Evolutionary conservation across 2,329 filamentous ascomycete genomes (phyloP), one percentile per base, ranked within the genome.

Genomic region (Esteya vermicola): DNA sequence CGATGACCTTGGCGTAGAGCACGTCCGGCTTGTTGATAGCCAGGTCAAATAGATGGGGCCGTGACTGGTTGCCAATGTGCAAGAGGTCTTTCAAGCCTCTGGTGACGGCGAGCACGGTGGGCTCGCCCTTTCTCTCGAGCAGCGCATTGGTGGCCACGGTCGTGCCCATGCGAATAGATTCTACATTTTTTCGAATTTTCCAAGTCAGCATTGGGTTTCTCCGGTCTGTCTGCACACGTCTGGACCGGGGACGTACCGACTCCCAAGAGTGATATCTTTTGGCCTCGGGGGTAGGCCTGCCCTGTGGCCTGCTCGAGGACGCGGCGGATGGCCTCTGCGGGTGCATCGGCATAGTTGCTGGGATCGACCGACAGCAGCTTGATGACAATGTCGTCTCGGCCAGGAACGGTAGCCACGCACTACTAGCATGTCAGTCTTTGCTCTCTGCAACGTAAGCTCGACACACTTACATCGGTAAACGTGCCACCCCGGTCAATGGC

Each of bases 101-200:
- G 1, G 84, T 93, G 9, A 91, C 83, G 1, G 94, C 75, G 59
- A 95, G 70, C 14, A 83, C 86, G 53, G 89, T 88, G 51, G 75
- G 77, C 60, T 93, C 85, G 33, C 88, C 88, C 58, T 94, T 94
- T 40, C 88, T 68, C 58, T 94, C 86, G 3, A 95, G 67, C 40
- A 94, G 61, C 0, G 88, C 88, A 57, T 94, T 94, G 1, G 88
- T 94, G 9, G 88, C 86, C 9, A 95, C 86, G 0, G 88, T 95
- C 2, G 88, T 95, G 28, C 88, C 88, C 86, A 94, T 94, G 33
- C 88, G 79, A 55, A 94, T 94, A 41, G 81, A 36, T 28, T 86
- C 50, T 91, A 83, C 16, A 27, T 3, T 5, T 13, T 33, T 6
- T 20, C 6, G 19, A 6, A 25, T 28, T 28, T 28, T 28, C 10